Percentiles rank a stretch among this genome's conserved stretches.
Evolutionary conservation across 1,139 yeast genomes (phyloP).

Genomic region (Sugiyamaella grinbergsii): DNA sequence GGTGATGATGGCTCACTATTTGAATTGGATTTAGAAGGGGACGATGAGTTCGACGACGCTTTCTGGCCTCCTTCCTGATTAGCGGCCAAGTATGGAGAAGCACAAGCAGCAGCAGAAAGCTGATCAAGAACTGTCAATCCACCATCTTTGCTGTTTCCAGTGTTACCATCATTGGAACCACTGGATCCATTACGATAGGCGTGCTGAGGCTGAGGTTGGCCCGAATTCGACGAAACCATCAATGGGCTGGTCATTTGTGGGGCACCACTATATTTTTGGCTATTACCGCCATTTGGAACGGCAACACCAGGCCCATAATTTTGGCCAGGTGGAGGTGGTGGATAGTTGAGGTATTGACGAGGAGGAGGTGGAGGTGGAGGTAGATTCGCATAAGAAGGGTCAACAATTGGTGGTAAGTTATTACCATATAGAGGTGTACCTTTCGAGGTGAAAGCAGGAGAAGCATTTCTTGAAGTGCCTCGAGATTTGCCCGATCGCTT

Average conservation of each 20-base stretch:
- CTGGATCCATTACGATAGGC: constrained; percentile 15
- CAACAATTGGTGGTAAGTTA: constrained; percentile 17
- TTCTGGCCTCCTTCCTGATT: constrained; percentile 25
- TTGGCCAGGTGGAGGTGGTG: constrained; percentile 14
- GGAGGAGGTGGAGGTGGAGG: constrained; percentile 14
- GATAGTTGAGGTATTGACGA: constrained; percentile 16
- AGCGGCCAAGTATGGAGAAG: constrained; percentile 35
- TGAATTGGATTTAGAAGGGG: constrained; percentile 26
- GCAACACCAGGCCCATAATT: not conserved
- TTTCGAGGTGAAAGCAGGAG: constrained; percentile 20
- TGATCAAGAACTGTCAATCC: constrained; percentile 30
- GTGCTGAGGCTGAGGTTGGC: not conserved
- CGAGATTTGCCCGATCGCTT: constrained; percentile 10
- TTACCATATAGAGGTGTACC: constrained; percentile 9
- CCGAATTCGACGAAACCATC: constrained; percentile 19
- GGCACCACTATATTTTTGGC: constrained; percentile 6
- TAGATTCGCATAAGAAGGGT: constrained; percentile 1
- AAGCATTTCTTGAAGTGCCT: constrained; percentile 15
- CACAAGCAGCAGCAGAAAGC: constrained; percentile 33
- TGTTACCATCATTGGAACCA: constrained; percentile 8
- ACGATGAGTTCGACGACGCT: constrained; percentile 29
- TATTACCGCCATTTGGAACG: constrained; percentile 3
- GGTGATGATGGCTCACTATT: constrained; percentile 15
- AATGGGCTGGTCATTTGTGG: constrained; percentile 27
- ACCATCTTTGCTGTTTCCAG: constrained; percentile 5